These are phyloP conservation scores for Mallotus nudiflorus DNA, from an alignment of 345 rosid species.

Conservation along the genomic window DNA sequence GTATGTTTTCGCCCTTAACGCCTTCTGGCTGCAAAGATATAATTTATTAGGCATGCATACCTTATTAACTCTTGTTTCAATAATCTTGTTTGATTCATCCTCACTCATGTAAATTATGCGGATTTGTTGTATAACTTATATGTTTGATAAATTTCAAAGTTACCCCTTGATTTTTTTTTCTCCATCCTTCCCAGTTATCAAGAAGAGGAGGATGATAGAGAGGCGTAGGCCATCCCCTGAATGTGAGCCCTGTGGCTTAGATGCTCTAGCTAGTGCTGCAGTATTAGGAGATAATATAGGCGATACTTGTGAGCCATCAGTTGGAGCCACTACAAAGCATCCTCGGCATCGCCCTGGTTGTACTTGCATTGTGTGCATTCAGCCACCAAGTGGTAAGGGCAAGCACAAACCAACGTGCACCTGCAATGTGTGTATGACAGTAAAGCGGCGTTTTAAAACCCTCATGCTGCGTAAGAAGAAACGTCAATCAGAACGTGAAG, in stretches of 20 bases:
- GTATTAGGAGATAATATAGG: conserved; percentile 63
- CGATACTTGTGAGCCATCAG: conserved; percentile 44
- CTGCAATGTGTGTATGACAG: conserved; percentile 91
- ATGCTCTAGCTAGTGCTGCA: conserved; percentile 85
- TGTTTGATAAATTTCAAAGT: background rate
- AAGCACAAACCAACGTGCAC: conserved; percentile 77
- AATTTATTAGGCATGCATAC: too few relatives aligned
- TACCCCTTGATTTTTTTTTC: background rate
- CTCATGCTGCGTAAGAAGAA: conserved; percentile 86
- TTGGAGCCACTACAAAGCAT: conserved; percentile 86
- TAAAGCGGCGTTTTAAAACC: conserved; percentile 87
- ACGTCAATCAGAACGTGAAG: conserved; percentile 70
- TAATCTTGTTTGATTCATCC: background rate
- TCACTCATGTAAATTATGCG: background rate
- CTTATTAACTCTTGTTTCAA: background rate
- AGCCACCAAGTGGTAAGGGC: conserved; percentile 97
- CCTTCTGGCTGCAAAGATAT: conserved; percentile 10
- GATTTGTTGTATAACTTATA: background rate
- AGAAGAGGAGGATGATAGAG: conserved; percentile 52
- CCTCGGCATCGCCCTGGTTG: conserved; percentile 96
- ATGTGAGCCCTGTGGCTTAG: conserved; percentile 65
- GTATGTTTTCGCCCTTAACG: conserved; percentile 30
- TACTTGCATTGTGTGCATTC: conserved; percentile 95
- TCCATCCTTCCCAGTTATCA: conserved; percentile 50
- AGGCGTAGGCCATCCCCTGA: conserved; percentile 36